Base-by-base conservation (phyloP, 2,329 filamentous ascomycete genomes). In the Diaporthe sp. region DNA sequence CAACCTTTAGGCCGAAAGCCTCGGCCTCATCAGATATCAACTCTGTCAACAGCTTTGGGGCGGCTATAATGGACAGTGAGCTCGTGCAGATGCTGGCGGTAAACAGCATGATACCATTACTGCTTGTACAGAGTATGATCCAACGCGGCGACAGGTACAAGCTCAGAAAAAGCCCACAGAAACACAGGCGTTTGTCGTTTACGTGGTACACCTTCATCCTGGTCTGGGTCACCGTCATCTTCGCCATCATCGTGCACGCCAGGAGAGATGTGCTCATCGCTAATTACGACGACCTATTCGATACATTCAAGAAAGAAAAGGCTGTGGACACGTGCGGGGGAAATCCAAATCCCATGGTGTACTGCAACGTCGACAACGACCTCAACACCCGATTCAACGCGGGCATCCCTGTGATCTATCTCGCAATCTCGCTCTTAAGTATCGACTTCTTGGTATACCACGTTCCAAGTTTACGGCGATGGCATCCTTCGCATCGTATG, bases 261-360 rank as follows among this genome's bases (percentile, higher is more conserved):
- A 42, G 61, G 39, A 46, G 51, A 37, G 57, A 70, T 19, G 6
- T n/a, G 39, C 62, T 74, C 10, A 58, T 69, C 19, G 53, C 72
- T 4, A 37, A 31, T 19, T 74, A 59, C 2, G 72, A 74, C 1
- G 42, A 28, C 22, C 51, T 69, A 1, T 69, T 55, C 15, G 42
- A 59, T 1, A 37, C 10, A 13, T 34, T 74, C 42, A 69, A 61
- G 61, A 28, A 1, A 1, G 37, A 74, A 2, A 46, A n/a, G 1
- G 22, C 62, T 13, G 62, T 74, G 2, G 28, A n/a, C 0, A 31
- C 17, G 3, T 74, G 72, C 7, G 62, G 72, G 1, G 17, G 19
- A 5, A 74, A 74, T 44, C 39, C 72, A 7, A 74, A 70, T 10
- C 72, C 62, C 1, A 74, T 74, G 72, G 62, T 59, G n/a, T 74